These are phyloP conservation scores for Solanum paucissectum DNA, from an alignment of 257 asterid genomes.

Conservation along the genomic window DNA sequence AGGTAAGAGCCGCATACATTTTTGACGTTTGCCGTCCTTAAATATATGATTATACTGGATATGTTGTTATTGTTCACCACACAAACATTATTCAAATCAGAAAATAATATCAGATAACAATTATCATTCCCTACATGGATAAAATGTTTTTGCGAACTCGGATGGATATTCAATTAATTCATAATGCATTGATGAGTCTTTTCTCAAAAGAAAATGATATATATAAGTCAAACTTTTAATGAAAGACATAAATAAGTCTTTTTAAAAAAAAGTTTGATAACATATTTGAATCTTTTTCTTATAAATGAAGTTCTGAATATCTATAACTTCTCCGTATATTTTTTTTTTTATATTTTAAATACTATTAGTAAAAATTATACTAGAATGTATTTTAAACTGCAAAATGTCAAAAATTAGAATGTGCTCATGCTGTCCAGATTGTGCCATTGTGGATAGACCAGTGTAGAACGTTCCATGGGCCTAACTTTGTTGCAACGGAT, in stretches of 20 bases:
- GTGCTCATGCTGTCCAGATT: not conserved
- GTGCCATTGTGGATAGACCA: not conserved
- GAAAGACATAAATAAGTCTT: accelerated
- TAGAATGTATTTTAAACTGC: not conserved
- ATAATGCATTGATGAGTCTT: not conserved
- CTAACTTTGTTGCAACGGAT: too few species aligned
- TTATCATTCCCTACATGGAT: not conserved
- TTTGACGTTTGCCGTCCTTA: too few species aligned
- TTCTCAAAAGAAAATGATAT: too few species aligned
- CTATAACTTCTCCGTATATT: too few species aligned
- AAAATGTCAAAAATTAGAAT: not conserved
- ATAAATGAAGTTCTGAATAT: not conserved
- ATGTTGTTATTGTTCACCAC: not conserved
- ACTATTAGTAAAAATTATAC: too few species aligned
- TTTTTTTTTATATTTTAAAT: too few species aligned
- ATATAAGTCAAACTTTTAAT: too few species aligned
- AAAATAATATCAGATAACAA: not conserved
- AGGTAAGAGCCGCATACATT: too few species aligned
- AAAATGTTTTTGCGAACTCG: too few species aligned
- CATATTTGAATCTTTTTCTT: not conserved
- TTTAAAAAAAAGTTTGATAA: too few species aligned
- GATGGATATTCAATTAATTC: too few species aligned
- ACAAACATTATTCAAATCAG: not conserved
- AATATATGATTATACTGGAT: accelerated
- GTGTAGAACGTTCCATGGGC: not conserved